Percentiles rank a stretch among this genome's conserved stretches.
phyloP scores from a whole-genome alignment of 768 basidiomycete genomes.

The Rhodotorula diobovata region DNA sequence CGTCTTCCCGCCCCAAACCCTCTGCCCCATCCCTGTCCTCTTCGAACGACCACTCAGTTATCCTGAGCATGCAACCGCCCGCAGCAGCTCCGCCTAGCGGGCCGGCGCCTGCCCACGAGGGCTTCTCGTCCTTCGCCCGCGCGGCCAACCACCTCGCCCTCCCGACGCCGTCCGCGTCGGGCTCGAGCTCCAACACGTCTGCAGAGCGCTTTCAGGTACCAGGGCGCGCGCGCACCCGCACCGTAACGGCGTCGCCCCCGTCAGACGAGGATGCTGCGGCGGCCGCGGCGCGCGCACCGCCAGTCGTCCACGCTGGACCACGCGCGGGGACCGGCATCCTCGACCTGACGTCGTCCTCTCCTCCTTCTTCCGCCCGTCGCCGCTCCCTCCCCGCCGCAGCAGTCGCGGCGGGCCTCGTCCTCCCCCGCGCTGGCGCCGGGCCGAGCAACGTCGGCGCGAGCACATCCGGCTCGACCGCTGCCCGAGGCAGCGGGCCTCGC shows the following conservation, averaged over 20 bases:
- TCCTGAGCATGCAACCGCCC: background rate
- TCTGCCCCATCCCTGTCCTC: no score
- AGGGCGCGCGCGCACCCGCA: no score
- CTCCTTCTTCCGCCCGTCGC: background rate
- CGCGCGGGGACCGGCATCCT: background rate
- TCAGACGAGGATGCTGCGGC: no score
- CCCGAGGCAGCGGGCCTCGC: no score
- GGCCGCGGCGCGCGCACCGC: no score
- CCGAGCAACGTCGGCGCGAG: background rate
- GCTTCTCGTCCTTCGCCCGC: background rate
- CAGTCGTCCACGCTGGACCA: no score
- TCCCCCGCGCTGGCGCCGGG: background rate
- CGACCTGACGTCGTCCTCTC: slow-evolving; percentile 7
- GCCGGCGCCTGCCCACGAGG: no score
- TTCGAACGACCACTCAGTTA: fast-evolving
- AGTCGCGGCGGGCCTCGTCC: background rate
- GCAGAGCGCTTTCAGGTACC: no score
- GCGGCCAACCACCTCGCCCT: background rate
- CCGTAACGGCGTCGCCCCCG: no score
- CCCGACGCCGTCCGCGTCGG: background rate
- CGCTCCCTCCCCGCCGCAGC: background rate
- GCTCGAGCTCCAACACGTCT: background rate
- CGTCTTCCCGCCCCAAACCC: background rate
- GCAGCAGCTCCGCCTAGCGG: no score
- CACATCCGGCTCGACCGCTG: no score